Evolutionary conservation across 1,284 basidiomycete genomes (phyloP).

Genomic region (Sporisorium exsertum): DNA sequence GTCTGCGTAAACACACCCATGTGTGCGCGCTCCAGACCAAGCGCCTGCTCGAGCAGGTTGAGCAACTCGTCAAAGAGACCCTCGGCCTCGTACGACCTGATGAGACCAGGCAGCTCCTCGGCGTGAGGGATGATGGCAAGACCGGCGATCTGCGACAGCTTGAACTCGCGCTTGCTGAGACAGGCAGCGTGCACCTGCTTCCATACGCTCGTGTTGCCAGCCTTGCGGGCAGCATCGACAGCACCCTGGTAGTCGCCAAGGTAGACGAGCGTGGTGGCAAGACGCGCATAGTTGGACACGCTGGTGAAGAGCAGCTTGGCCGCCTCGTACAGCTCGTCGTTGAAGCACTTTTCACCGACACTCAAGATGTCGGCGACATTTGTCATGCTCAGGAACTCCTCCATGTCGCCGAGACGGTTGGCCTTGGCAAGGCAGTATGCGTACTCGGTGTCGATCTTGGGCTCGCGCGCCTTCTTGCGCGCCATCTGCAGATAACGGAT

Average conservation of each 20-base stretch:
- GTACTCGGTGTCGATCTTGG: slow-evolving; percentile 90
- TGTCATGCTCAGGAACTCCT: slow-evolving; percentile 98
- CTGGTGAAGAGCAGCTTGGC: slow-evolving; percentile 94
- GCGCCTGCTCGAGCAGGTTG: slow-evolving; percentile 88
- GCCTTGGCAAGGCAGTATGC: slow-evolving; percentile 69
- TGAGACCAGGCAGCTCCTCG: slow-evolving; percentile 87
- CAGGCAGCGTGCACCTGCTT: slow-evolving; percentile 99
- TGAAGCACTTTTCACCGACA: slow-evolving; percentile 99
- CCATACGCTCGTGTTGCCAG: slow-evolving; percentile 99
- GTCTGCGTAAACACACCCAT: slow-evolving; percentile 89
- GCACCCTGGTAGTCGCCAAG: slow-evolving; percentile 97
- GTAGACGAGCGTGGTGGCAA: slow-evolving; percentile 98
- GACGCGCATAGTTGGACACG: slow-evolving; percentile 97
- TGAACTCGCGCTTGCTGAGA: slow-evolving; percentile 96
- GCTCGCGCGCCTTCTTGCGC: slow-evolving; percentile 95
- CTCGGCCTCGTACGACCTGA: slow-evolving; percentile 87
- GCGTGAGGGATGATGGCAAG: slow-evolving; percentile 71
- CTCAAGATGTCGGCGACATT: slow-evolving; percentile 96
- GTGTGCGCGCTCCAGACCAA: slow-evolving; percentile 92
- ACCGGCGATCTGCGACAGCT: slow-evolving; percentile 86
- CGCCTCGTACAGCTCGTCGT: slow-evolving; percentile 97
- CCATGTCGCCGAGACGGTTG: slow-evolving; percentile 76
- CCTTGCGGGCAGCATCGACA: slow-evolving; percentile 97
- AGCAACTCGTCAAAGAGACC: slow-evolving; percentile 97
- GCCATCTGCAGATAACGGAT: slow-evolving; percentile 99